These are phyloP conservation scores for Yamadazyma tumulicola DNA, from an alignment of 805 yeast species.

Conservation along the genomic window DNA sequence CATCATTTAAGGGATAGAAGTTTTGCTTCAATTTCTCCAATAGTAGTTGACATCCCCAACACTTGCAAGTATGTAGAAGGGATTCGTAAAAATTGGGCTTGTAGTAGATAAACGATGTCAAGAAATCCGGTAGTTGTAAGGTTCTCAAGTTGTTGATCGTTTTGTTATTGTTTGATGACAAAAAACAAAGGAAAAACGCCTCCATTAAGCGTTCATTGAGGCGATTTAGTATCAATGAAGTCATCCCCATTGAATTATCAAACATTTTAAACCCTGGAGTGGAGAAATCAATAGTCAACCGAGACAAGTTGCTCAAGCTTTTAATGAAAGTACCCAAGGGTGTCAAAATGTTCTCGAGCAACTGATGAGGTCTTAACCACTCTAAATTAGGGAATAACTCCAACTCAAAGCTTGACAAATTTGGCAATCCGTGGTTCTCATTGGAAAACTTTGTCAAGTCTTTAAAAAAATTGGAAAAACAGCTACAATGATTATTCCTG, in stretches of 20 bases:
- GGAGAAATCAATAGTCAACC: slow-evolving; percentile 29
- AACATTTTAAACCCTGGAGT: slow-evolving; percentile 38
- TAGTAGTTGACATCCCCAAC: slow-evolving; percentile 32
- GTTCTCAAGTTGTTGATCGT: slow-evolving; percentile 17
- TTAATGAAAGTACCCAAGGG: slow-evolving; percentile 31
- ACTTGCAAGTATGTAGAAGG: slow-evolving; percentile 33
- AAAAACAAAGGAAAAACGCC: slow-evolving; percentile 30
- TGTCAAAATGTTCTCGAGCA: slow-evolving; percentile 24
- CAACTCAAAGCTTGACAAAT: slow-evolving; percentile 24
- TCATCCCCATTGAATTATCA: slow-evolving; percentile 27
- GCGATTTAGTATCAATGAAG: slow-evolving; percentile 26
- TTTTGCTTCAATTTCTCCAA: slow-evolving; percentile 18
- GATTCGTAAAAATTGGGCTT: slow-evolving; percentile 33
- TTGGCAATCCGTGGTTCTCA: slow-evolving; percentile 26
- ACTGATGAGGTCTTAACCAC: slow-evolving; percentile 34
- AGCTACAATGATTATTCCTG: slow-evolving; percentile 19
- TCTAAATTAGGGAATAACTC: slow-evolving; percentile 30
- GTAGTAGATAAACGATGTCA: slow-evolving; percentile 35
- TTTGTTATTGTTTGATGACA: slow-evolving; percentile 9
- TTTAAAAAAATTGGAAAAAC: slow-evolving; percentile 25
- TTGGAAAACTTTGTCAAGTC: slow-evolving; percentile 21
- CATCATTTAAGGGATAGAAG: slow-evolving; percentile 21
- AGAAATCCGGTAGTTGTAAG: slow-evolving; percentile 31
- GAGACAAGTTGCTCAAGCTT: slow-evolving; percentile 19
- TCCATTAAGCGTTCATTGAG: slow-evolving; percentile 33